These are phyloP conservation scores for Septoria linicola DNA, from an alignment of 2,329 filamentous ascomycete species.

Conservation along the genomic window DNA sequence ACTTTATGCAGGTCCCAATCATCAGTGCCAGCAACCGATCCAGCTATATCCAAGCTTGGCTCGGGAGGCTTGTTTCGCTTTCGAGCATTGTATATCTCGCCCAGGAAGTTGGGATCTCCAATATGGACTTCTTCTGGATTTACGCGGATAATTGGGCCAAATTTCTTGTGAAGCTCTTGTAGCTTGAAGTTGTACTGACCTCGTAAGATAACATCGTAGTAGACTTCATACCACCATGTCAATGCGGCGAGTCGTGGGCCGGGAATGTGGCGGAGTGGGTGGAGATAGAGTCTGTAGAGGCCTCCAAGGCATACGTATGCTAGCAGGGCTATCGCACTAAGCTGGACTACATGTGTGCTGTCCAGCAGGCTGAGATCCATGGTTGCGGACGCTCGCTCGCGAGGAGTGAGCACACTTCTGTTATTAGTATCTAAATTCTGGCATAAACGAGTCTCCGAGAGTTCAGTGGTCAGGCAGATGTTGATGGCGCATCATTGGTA, in stretches of 20 bases:
- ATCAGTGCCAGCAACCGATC: slow-evolving; percentile 9
- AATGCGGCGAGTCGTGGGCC: slow-evolving; percentile 39
- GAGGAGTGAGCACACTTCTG: too few relatives aligned
- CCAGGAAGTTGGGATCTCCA: slow-evolving; percentile 13
- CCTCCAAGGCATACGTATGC: slow-evolving; percentile 3
- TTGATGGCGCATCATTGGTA: too few relatives aligned
- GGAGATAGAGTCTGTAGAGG: slow-evolving; percentile 35
- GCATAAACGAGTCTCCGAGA: too few relatives aligned
- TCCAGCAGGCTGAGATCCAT: slow-evolving; percentile 6
- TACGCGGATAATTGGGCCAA: slow-evolving; percentile 14
- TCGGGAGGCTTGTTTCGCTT: slow-evolving; percentile 13
- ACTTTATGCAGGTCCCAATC: slow-evolving; percentile 14
- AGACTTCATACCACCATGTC: slow-evolving; percentile 28
- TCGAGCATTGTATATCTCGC: slow-evolving; percentile 11
- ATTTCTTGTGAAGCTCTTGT: slow-evolving; percentile 15
- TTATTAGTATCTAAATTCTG: too few relatives aligned
- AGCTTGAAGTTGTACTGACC: slow-evolving; percentile 22
- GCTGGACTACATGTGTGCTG: background rate
- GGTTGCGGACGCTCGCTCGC: background rate
- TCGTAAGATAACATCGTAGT: slow-evolving; percentile 18
- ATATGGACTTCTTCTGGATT: slow-evolving; percentile 21
- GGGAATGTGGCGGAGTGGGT: slow-evolving; percentile 37
- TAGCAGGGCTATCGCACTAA: background rate
- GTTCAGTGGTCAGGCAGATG: too few relatives aligned
- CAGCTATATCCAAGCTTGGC: slow-evolving; percentile 8